A percentile compares a stretch with the other conserved stretches of the same genome.
Evolutionary conservation across 495 filamentous ascomycete species (phyloP).

Genomic region (Apiosordaria backusii): DNA sequence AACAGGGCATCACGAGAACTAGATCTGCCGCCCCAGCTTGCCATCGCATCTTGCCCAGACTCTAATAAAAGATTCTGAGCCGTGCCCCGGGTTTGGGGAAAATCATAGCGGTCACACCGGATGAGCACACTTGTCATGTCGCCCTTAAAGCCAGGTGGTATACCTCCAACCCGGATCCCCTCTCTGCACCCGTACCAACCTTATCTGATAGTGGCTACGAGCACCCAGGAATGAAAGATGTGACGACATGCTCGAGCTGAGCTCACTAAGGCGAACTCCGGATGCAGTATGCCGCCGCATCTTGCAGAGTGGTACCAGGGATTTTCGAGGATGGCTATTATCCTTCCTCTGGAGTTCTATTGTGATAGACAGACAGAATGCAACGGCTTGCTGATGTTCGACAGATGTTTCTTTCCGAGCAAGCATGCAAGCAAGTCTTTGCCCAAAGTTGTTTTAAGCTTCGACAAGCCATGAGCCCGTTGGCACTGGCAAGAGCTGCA

Average conservation of each 20-base stretch:
- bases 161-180: constrained; percentile 25
- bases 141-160: constrained; percentile 15
- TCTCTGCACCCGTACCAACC: constrained; percentile 22
- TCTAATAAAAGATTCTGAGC: constrained; percentile 31
- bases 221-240: constrained; percentile 5
- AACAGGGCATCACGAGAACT: constrained; percentile 9
- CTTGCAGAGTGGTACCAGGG: neutral
- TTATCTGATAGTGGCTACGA: constrained; percentile 12
- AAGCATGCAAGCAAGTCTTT: neutral
- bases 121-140: constrained; percentile 19
- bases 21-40: constrained; percentile 8
- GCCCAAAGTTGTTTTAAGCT: neutral
- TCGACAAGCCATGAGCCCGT: neutral
- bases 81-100: constrained; percentile 22
- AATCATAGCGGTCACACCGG: constrained; percentile 16
- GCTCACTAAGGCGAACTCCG: constrained; percentile 12
- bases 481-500: neutral
- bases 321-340: neutral
- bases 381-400: too few relatives aligned
- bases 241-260: constrained; percentile 3
- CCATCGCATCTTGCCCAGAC: constrained; percentile 20
- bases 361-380: too few relatives aligned
- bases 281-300: constrained; percentile 6
- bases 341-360: neutral
- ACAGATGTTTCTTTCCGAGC: neutral